Conservation (phyloP, 192 early-diverging fungal genomes). For the Rhizophagus prolifer region DNA sequence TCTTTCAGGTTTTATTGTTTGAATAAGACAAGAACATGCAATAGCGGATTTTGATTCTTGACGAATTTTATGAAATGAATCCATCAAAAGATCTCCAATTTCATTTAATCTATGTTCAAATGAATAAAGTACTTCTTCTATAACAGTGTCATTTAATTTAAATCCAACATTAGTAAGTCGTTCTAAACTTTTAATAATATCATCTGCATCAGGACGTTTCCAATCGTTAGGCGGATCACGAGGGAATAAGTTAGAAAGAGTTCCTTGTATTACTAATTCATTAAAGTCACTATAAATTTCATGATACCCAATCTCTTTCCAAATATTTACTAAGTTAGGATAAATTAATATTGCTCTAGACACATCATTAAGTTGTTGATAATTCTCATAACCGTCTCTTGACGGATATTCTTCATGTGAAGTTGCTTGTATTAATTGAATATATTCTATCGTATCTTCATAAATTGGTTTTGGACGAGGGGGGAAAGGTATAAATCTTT, state of each 20-base stretch:
- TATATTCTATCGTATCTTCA: not conserved
- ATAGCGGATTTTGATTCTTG: not conserved
- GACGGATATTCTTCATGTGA: not conserved
- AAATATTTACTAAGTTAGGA: not conserved
- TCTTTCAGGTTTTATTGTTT: not conserved
- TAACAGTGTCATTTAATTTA: not conserved
- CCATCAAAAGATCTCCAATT: not conserved
- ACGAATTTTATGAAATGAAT: constrained; percentile 11
- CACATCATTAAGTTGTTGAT: not conserved
- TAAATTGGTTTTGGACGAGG: not conserved
- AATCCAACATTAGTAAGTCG: not conserved
- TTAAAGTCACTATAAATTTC: constrained; percentile 1
- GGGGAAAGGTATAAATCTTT: constrained; percentile 8
- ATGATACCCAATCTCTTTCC: constrained; percentile 1
- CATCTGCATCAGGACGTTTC: not conserved
- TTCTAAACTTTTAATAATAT: not conserved
- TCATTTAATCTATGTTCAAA: constrained; percentile 14
- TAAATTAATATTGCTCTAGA: constrained; percentile 3
- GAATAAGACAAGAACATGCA: not conserved
- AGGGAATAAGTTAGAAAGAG: not conserved
- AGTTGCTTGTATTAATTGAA: not conserved
- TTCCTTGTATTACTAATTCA: not conserved
- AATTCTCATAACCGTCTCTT: not conserved
- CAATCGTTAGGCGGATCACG: not conserved
- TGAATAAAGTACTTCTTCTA: not conserved